These are phyloP conservation scores for Cubamyces lactineus DNA, from an alignment of 768 basidiomycete species.

Conservation along the genomic window DNA sequence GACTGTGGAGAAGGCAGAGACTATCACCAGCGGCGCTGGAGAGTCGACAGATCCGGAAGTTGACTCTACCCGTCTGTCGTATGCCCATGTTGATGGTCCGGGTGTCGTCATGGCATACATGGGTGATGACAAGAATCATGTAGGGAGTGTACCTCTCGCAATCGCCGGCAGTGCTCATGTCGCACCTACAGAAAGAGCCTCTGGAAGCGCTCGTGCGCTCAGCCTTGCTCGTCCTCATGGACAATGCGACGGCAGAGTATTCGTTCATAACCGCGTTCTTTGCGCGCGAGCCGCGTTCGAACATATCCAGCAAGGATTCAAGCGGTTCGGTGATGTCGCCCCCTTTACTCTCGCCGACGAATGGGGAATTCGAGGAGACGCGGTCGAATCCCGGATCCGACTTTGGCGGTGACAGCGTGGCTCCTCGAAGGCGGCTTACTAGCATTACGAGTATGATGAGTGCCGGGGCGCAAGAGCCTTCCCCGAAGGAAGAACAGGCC, in stretches of 20 bases:
- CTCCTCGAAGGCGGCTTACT: constrained; percentile 24
- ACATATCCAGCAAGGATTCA: constrained; percentile 21
- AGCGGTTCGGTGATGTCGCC: constrained; percentile 43
- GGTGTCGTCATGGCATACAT: constrained; percentile 81
- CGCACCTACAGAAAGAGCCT: constrained; percentile 65
- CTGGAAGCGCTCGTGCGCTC: constrained; percentile 87
- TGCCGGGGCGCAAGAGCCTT: constrained; percentile 14
- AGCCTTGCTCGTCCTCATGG: constrained; percentile 86
- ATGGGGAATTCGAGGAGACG: constrained; percentile 32
- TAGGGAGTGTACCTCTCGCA: constrained; percentile 43
- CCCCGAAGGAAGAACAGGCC: constrained; percentile 58
- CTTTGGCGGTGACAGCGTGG: constrained; percentile 36
- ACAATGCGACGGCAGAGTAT: constrained; percentile 94
- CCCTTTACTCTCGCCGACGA: constrained; percentile 33
- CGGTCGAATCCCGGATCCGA: constrained; percentile 50
- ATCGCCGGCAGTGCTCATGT: background rate
- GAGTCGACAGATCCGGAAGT: constrained; percentile 44
- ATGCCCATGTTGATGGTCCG: constrained; percentile 79
- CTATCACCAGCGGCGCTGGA: constrained; percentile 53
- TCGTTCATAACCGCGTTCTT: constrained; percentile 88
- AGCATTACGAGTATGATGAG: constrained; percentile 30
- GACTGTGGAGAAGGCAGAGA: constrained; percentile 68
- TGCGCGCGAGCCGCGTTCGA: constrained; percentile 33
- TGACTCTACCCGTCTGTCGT: constrained; percentile 60
- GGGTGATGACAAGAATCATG: constrained; percentile 87